A percentile compares a stretch with the other conserved stretches of the same genome.
phyloP scores from a whole-genome alignment of 306 rosid species.

The Clitoria ternatea region DNA sequence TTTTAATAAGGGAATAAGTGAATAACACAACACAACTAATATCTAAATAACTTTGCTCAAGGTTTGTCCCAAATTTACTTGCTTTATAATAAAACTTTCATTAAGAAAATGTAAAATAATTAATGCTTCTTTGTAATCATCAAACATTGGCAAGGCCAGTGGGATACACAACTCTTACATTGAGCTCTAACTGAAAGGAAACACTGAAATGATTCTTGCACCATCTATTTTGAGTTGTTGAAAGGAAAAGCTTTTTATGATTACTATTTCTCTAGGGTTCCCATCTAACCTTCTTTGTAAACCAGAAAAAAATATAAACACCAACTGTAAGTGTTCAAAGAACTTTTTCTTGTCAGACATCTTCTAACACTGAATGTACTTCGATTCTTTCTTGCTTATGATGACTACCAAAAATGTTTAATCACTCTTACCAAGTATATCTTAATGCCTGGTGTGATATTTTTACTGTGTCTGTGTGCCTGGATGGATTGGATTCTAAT shows the following conservation, averaged over 20 bases:
- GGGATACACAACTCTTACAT: not conserved
- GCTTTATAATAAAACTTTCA: not conserved
- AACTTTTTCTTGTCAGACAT: not conserved
- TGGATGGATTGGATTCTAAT: not conserved
- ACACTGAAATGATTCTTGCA: not conserved
- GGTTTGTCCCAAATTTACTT: not conserved
- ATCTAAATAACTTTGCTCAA: not conserved
- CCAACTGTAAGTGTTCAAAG: not conserved
- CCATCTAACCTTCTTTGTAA: not conserved
- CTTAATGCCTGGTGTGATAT: not conserved
- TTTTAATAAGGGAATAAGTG: not conserved
- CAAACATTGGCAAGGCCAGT: not conserved
- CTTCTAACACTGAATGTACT: not conserved
- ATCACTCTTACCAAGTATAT: not conserved
- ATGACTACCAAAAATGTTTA: not conserved
- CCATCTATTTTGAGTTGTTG: not conserved
- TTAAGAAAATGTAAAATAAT: not conserved
- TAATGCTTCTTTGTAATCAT: not conserved
- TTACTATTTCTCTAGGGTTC: slow-evolving; percentile 5
- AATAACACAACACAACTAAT: not conserved
- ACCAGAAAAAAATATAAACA: not conserved
- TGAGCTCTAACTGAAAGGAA: not conserved
- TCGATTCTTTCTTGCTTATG: not conserved
- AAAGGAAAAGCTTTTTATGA: not conserved
- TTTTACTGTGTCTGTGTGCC: not conserved